A percentile compares a stretch with the other conserved stretches of the same genome.
phyloP scores from a whole-genome alignment of 2,329 filamentous ascomycete genomes.

The Claviceps humidiphila region DNA sequence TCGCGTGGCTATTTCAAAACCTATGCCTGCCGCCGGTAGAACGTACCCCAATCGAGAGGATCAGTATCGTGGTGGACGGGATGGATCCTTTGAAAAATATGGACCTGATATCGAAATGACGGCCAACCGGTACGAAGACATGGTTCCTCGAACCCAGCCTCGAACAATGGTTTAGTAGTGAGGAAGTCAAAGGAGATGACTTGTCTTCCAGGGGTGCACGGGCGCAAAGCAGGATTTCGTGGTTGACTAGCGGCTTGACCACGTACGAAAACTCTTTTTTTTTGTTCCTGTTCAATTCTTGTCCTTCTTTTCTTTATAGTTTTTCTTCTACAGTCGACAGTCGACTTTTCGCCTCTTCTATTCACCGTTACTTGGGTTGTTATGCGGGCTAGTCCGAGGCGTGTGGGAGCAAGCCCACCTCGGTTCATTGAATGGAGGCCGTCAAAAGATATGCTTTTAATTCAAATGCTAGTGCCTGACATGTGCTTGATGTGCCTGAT shows the following conservation, averaged over 20 bases:
- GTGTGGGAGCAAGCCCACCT: neutral
- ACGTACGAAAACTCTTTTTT: neutral
- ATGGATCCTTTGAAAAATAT: constrained; percentile 23
- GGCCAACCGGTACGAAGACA: constrained; percentile 43
- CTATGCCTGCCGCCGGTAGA: constrained; percentile 32
- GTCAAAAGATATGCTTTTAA: neutral
- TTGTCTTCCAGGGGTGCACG: neutral
- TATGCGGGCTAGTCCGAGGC: neutral
- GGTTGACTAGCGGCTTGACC: neutral
- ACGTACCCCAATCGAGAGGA: constrained; percentile 23
- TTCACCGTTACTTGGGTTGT: neutral
- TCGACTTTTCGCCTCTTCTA: neutral
- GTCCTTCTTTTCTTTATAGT: neutral
- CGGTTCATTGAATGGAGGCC: neutral
- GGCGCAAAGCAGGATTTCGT: neutral
- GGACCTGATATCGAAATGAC: constrained; percentile 35
- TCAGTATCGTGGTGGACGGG: constrained; percentile 4
- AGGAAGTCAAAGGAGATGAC: neutral
- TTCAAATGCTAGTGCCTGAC: neutral
- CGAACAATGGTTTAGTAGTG: constrained; percentile 25
- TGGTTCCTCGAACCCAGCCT: constrained; percentile 39
- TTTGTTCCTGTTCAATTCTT: neutral
- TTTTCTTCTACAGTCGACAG: neutral
- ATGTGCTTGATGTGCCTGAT: too few relatives aligned
- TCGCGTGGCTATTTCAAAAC: constrained; percentile 35